phyloP scores from a whole-genome alignment of 2,329 filamentous ascomycete species.

The Fusarium sp. region DNA sequence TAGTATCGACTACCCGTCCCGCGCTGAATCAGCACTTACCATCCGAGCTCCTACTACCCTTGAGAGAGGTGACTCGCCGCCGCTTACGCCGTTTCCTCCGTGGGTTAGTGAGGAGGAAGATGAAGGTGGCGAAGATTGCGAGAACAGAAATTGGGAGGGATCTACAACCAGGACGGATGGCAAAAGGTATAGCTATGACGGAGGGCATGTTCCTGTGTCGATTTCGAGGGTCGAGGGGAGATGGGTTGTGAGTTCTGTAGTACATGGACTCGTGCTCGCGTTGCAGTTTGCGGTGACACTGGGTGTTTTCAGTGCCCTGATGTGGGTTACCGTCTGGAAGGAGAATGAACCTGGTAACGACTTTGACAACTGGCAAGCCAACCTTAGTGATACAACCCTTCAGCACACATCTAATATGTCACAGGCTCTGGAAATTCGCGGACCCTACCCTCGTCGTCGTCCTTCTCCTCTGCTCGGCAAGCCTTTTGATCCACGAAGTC shows the following conservation, averaged over 20 bases:
- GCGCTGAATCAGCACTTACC: conserved; percentile 32
- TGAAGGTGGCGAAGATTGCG: conserved; percentile 26
- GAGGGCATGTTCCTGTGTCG: not conserved
- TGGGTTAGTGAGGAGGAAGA: conserved; percentile 34
- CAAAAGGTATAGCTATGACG: conserved; percentile 7
- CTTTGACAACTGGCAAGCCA: conserved; percentile 40
- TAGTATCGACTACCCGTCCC: conserved; percentile 19
- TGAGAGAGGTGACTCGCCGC: conserved; percentile 23
- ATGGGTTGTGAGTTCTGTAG: conserved; percentile 29
- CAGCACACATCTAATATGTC: not conserved
- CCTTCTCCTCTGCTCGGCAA: conserved; percentile 35
- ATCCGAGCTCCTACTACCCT: conserved; percentile 20
- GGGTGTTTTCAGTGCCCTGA: conserved; percentile 39
- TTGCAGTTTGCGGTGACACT: conserved; percentile 41
- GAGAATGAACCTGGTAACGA: conserved; percentile 32
- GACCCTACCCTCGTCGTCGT: conserved; percentile 30
- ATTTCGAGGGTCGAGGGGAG: conserved; percentile 12
- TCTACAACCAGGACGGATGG: not conserved
- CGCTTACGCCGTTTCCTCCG: conserved; percentile 43
- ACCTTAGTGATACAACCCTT: not conserved
- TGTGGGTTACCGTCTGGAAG: conserved; percentile 42
- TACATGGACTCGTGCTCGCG: conserved; percentile 43
- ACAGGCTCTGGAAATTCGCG: conserved; percentile 43
- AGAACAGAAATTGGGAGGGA: conserved; percentile 18
- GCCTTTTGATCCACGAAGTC: conserved; percentile 42